Evolutionary conservation across 202 grass and related monocot species (phyloP), one percentile per base, ranked within the genome.

Genomic region (Setaria italica): DNA sequence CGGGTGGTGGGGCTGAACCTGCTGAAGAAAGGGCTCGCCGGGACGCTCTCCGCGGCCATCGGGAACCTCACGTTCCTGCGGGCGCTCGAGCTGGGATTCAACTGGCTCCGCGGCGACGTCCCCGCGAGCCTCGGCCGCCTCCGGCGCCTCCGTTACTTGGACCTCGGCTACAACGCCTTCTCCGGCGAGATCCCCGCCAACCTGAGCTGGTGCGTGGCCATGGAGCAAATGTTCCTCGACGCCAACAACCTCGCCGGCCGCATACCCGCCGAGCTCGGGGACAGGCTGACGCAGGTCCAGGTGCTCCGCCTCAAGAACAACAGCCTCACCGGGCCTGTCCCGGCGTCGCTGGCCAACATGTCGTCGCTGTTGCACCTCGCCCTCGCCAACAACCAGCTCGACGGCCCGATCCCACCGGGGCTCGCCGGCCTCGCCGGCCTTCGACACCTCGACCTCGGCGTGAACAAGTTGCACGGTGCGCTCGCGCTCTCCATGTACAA

Each of bases 51-150:
- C 2, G 15, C 32, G 13, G 67, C 20, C 32, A 14, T 94, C 8
- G 84, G 86, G 2, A 88, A 73, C 84, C 84, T 94, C 50, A 85
- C 78, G 57, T 86, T 67, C 72, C 37, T 94, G 17, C 30, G 20
- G 2, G 54, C 33, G 3, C 80, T 91, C 19, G 53, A 94, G 72
- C 45, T 92, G 46, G 62, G 70, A 6, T 64, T 41, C 20, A 91
- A 94, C 77, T 4, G 16, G 8, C 51, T 93, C 15, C 14, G 77
- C 4, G 86, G 86, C 2, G 50, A 62, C 4, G 81, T 91, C 5
- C 90, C 86, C 0, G 1, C 42, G 0, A 69, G 67, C 59, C 20
- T 91, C 1, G 65, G 90, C 19, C 62, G 29, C 10, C 60, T 87
- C 54, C 80, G 43, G 3, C 73, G 54, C 0, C 66, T 90, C 12